Evolutionary conservation across 202 grass and related monocot genomes (phyloP).

Genomic region (Dendrocalamus latiflorus): DNA sequence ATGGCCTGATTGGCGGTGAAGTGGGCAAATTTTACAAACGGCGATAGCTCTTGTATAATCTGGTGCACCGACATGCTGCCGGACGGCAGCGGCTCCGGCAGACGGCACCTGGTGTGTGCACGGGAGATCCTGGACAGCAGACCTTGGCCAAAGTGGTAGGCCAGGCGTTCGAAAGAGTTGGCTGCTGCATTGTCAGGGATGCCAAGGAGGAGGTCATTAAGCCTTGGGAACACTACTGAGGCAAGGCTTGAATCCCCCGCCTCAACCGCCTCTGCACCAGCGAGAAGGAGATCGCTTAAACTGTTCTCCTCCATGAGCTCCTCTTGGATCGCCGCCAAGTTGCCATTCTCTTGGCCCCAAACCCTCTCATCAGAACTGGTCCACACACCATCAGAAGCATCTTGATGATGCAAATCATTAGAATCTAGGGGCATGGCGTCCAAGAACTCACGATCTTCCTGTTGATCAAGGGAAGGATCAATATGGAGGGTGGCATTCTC

Average conservation of each 20-base stretch:
- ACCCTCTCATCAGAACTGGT: neutral
- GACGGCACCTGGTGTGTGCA: neutral
- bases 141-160: constrained; percentile 37
- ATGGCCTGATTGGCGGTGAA: constrained; percentile 63
- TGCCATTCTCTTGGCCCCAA: constrained; percentile 15
- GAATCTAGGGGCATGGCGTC: constrained; percentile 4
- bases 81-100: neutral
- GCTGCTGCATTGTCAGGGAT: neutral
- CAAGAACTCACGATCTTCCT: constrained; percentile 1
- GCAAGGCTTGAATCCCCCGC: constrained; percentile 34
- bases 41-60: constrained; percentile 48
- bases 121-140: constrained; percentile 27
- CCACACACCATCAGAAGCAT: constrained; percentile 17
- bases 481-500: constrained; percentile 12
- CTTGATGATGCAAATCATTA: constrained; percentile 11
- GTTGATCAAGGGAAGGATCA: constrained; percentile 15
- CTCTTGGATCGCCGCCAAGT: constrained; percentile 41
- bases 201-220: constrained; percentile 16
- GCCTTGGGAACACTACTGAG: constrained; percentile 28
- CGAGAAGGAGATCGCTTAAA: constrained; percentile 47
- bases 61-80: constrained; percentile 35
- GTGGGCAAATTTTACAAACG: constrained; percentile 47
- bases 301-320: constrained; percentile 56
- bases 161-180: constrained; percentile 33
- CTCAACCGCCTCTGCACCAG: constrained; percentile 46